Conservation (phyloP, 768 basidiomycete species). For the Suillus americanus region DNA sequence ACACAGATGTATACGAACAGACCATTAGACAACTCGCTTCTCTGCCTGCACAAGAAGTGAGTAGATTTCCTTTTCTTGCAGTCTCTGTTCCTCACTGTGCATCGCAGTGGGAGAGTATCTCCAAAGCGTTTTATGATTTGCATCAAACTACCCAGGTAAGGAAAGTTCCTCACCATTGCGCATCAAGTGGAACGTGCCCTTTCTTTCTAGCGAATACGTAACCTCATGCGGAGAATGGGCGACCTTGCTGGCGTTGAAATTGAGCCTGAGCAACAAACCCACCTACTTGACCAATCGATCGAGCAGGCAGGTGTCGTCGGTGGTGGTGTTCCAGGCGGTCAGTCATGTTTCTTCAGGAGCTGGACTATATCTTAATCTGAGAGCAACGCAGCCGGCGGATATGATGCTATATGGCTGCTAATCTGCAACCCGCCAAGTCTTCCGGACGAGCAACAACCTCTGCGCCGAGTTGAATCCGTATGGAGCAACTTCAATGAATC, state of each 20-base stretch:
- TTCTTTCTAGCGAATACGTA: constrained; percentile 62
- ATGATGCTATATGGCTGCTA: constrained; percentile 95
- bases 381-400: constrained; percentile 80
- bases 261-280: constrained; percentile 86
- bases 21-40: constrained; percentile 64
- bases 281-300: constrained; percentile 76
- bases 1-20: constrained; percentile 51
- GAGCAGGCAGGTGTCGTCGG: constrained; percentile 83
- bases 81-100: constrained; percentile 2
- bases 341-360: constrained; percentile 23
- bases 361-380: constrained; percentile 7
- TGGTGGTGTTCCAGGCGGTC: constrained; percentile 96
- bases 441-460: constrained; percentile 43
- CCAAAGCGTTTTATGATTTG: constrained; percentile 57
- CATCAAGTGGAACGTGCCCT: not conserved
- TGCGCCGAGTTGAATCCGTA: constrained; percentile 60
- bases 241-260: constrained; percentile 71
- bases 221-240: constrained; percentile 85
- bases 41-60: constrained; percentile 56
- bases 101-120: constrained; percentile 53
- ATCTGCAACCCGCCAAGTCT: constrained; percentile 60
- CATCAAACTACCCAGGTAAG: constrained; percentile 59
- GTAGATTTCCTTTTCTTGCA: not conserved
- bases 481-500: constrained; percentile 66
- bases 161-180: not conserved